Evolutionary conservation across 2,329 filamentous ascomycete genomes (phyloP).

Genomic region (Penicillium thymicola): DNA sequence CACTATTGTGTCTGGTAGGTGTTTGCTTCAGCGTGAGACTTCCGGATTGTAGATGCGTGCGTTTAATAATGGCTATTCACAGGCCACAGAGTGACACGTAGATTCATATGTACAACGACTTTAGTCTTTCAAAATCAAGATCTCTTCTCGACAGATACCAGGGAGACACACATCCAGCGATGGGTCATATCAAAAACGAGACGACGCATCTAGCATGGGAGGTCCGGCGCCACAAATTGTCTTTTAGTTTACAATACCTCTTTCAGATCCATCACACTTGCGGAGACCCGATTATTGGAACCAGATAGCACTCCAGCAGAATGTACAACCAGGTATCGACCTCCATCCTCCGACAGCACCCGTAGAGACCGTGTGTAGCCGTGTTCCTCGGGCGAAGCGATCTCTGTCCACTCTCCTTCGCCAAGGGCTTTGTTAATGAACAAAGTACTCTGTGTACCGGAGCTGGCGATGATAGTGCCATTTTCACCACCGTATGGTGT

Average conservation of each 20-base stretch:
- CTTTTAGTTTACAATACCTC: neutral
- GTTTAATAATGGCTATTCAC: neutral
- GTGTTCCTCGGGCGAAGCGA: constrained; percentile 40
- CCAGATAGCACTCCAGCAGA: constrained; percentile 21
- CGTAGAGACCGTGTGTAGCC: constrained; percentile 49
- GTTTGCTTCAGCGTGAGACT: neutral
- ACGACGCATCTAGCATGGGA: neutral
- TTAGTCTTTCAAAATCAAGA: neutral
- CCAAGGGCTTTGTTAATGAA: constrained; percentile 50
- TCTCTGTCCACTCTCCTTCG: constrained; percentile 46
- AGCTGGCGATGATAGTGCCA: constrained; percentile 51
- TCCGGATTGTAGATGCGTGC: neutral
- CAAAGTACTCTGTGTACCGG: constrained; percentile 40
- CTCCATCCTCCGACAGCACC: constrained; percentile 39
- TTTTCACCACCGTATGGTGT: constrained; percentile 45
- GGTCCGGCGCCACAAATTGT: neutral
- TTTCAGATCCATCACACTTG: constrained; percentile 20
- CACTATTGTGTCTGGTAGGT: neutral
- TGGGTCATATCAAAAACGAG: neutral
- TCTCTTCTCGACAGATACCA: neutral
- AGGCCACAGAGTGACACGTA: neutral
- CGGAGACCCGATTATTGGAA: constrained; percentile 20
- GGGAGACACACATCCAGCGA: neutral
- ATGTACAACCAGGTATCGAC: constrained; percentile 19
- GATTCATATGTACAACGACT: neutral